phyloP scores from a whole-genome alignment of 306 rosid genomes.

The Sesbania bispinosa region DNA sequence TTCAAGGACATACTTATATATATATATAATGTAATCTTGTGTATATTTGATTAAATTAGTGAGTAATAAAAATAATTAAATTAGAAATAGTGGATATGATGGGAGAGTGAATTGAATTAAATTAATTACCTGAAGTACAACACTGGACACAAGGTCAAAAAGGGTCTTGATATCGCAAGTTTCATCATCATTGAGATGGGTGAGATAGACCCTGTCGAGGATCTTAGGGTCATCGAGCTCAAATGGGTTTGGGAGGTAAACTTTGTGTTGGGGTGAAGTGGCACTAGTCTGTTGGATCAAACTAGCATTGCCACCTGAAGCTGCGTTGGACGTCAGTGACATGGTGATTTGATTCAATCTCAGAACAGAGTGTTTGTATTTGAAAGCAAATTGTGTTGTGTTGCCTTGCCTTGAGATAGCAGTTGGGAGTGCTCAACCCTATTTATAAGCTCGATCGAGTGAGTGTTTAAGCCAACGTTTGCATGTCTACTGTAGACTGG shows the following conservation, averaged over 20 bases:
- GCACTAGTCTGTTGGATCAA: background rate
- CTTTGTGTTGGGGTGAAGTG: background rate
- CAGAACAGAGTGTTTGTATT: background rate
- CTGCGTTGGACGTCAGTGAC: background rate
- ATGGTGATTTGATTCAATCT: conserved; percentile 15
- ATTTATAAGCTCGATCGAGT: conserved; percentile 26
- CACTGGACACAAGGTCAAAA: conserved; percentile 26
- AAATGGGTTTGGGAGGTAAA: conserved; percentile 22
- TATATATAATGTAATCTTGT: too few species aligned
- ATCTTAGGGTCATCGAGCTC: conserved; percentile 24
- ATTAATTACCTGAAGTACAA: conserved; percentile 25
- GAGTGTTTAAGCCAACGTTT: background rate
- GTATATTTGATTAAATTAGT: too few species aligned
- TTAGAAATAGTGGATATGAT: too few species aligned
- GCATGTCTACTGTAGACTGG: background rate
- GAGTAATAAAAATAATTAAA: too few species aligned
- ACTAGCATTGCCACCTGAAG: background rate
- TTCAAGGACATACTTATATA: too few species aligned
- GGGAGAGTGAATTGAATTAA: too few species aligned
- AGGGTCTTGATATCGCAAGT: conserved; percentile 7
- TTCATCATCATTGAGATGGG: conserved; percentile 34
- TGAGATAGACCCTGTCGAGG: conserved; percentile 28
- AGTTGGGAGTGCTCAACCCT: background rate
- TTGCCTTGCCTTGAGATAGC: background rate
- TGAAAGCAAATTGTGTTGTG: conserved; percentile 5